Evolutionary conservation across 176 grass and related monocot species (phyloP).

Genomic region (Oryza longistaminata): DNA sequence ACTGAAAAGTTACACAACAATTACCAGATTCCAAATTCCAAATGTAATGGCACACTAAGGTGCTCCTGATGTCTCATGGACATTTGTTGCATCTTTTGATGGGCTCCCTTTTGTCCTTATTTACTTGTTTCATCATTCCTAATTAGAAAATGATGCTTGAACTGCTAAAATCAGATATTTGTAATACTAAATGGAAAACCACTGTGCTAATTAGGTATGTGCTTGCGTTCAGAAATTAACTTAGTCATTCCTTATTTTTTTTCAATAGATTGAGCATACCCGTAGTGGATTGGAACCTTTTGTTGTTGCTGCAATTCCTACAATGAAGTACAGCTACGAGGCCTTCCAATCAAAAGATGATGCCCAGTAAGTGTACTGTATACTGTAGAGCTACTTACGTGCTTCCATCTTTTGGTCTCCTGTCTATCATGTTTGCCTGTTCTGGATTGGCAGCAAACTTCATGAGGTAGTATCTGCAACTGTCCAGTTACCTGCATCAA

Average conservation of each 20-base stretch:
- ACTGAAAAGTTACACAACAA: not conserved
- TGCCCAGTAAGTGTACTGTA: slow-evolving; percentile 78
- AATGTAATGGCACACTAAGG: not conserved
- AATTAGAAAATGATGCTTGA: not conserved
- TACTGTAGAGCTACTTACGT: slow-evolving; percentile 11
- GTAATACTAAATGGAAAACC: slow-evolving; percentile 7
- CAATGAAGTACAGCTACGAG: slow-evolving; percentile 63
- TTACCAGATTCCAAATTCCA: not conserved
- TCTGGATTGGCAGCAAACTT: not conserved
- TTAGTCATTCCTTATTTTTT: slow-evolving; percentile 2
- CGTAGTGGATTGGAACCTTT: slow-evolving; percentile 81
- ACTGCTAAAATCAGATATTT: not conserved
- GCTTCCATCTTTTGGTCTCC: slow-evolving; percentile 6
- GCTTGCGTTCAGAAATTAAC: slow-evolving; percentile 27
- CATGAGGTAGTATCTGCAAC: slow-evolving; percentile 2
- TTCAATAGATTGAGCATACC: slow-evolving; percentile 59
- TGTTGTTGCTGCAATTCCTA: slow-evolving; percentile 76
- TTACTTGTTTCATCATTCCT: not conserved
- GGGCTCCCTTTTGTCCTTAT: not conserved
- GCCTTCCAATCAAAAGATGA: slow-evolving; percentile 77
- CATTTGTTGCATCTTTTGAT: not conserved
- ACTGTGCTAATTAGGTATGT: not conserved
- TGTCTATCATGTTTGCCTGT: slow-evolving; percentile 5
- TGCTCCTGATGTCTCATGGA: not conserved
- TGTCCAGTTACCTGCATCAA: not conserved